Base-by-base conservation (phyloP, 2,329 filamentous ascomycete genomes). In the Metarhizium sp. region DNA sequence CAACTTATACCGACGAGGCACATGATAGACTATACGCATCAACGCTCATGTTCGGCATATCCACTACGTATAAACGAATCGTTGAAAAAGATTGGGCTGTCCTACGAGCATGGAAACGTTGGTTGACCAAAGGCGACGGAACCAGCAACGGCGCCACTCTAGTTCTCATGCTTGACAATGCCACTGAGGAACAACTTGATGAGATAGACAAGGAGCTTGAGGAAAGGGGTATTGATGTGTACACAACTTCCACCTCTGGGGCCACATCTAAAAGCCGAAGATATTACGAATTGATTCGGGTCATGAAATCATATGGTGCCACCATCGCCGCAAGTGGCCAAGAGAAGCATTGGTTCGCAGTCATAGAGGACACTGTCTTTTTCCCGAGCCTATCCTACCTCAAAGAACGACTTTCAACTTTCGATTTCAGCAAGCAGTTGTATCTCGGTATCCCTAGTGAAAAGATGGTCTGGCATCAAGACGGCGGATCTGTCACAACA, bases 351-450 rank as follows among this genome's bases (percentile, higher is more conserved):
- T 77, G 73, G 66, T 71, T 72, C 42, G 75, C 69, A 1, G 64
- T 78, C 1, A 59, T 78, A 1, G 76, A 78, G 36, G 75, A 78
- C 58, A 70, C 73, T 54, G 65, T 76, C 51, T 78, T 78, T 60
- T 69, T 78, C 50, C 75, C 75, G 0, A 72, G 71, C 42, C 60
- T 77, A 36, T 62, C 65, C 0, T 64, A 68, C 46, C 69, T 78
- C 8, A 62, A 74, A 3, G 60, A 67, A 30, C 68, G 66, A 6
- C 67, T 78, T 2, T 64, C 63, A n/a, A 54, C 61, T 0, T 72
- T 71, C 55, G 65, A 71, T 50, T 57, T 67, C 1, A 60, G 58
- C 7, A 57, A 67, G 6, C 64, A 70, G 50, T 56, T 73, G 14
- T 77, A 73, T 59, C 56, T 78, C 14, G 75, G 74, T 14, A 62